Percentiles rank a stretch among this genome's conserved stretches.
phyloP scores from a whole-genome alignment of 495 filamentous ascomycete species.

The Xylaria curta region DNA sequence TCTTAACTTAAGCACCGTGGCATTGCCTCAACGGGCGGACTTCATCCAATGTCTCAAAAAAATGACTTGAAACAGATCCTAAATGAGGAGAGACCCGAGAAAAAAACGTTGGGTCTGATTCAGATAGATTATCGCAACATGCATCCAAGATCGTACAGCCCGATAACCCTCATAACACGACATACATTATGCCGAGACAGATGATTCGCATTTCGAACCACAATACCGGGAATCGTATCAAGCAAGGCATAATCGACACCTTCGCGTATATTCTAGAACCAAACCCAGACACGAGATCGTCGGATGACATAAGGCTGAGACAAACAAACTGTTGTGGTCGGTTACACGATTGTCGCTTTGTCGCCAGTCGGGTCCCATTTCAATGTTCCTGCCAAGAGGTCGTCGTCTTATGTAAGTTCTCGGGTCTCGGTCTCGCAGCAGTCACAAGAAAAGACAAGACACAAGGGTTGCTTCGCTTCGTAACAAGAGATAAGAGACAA shows the following conservation, averaged over 20 bases:
- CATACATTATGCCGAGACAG: not conserved
- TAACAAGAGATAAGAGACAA: conserved; percentile 15
- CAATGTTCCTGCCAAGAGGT: conserved; percentile 8
- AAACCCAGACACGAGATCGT: not conserved
- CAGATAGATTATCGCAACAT: conserved; percentile 5
- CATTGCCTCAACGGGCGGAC: not conserved
- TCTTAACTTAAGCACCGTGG: not conserved
- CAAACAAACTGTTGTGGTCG: conserved; percentile 9
- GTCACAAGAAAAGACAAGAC: not conserved
- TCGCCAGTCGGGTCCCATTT: conserved; percentile 17
- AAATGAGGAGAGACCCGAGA: not conserved
- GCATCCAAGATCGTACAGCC: not conserved
- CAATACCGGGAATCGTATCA: not conserved
- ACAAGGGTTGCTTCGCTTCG: conserved; percentile 1
- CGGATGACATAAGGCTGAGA: conserved; percentile 15
- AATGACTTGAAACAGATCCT: not conserved
- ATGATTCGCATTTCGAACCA: conserved; percentile 1
- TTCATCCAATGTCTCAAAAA: not conserved
- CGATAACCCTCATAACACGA: not conserved
- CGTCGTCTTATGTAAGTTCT: conserved; percentile 20
- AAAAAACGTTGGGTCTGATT: not conserved
- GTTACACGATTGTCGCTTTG: conserved; percentile 20
- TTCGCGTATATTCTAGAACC: conserved; percentile 3
- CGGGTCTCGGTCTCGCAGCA: not conserved
- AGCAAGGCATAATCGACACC: not conserved